These are phyloP conservation scores for Peronospora belbahrii DNA, from an alignment of 352 stramenopile species.

Conservation along the genomic window DNA sequence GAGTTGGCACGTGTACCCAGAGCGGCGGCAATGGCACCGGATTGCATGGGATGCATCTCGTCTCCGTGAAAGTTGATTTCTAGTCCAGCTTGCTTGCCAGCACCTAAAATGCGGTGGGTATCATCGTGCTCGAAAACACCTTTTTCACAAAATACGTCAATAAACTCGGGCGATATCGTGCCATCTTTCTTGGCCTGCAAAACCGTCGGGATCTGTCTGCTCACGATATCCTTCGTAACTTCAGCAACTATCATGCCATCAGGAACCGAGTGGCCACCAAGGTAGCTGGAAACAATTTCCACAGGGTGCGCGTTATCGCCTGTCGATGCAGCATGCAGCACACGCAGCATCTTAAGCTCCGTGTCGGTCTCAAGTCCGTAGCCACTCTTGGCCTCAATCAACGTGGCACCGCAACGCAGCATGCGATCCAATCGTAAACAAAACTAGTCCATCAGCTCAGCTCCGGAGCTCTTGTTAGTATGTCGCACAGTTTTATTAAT, in stretches of 20 bases:
- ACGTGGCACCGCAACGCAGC: conserved; percentile 62
- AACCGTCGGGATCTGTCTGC: conserved; percentile 65
- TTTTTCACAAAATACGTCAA: conserved; percentile 85
- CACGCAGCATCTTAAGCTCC: conserved; percentile 82
- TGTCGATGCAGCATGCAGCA: conserved; percentile 43
- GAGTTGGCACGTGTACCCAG: conserved; percentile 55
- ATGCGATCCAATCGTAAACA: conserved; percentile 57
- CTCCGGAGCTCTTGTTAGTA: conserved; percentile 55
- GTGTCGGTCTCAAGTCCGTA: conserved; percentile 78
- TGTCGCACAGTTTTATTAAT: conserved; percentile 79
- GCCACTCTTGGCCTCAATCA: conserved; percentile 77
- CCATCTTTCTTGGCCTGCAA: conserved; percentile 60
- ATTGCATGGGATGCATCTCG: conserved; percentile 69
- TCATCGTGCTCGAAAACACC: conserved; percentile 77
- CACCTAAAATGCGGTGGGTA: conserved; percentile 62
- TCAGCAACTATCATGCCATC: conserved; percentile 57
- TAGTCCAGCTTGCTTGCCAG: conserved; percentile 51
- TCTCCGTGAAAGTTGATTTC: conserved; percentile 84
- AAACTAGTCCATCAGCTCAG: conserved; percentile 47
- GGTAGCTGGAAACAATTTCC: conserved; percentile 73
- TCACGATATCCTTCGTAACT: conserved; percentile 62
- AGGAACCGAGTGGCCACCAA: conserved; percentile 71
- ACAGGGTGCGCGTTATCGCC: conserved; percentile 41
- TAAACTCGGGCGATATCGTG: conserved; percentile 72
- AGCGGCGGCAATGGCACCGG: conserved; percentile 47